Evolutionary conservation across 2,329 filamentous ascomycete species (phyloP).

Genomic region (Beauveria sp.): DNA sequence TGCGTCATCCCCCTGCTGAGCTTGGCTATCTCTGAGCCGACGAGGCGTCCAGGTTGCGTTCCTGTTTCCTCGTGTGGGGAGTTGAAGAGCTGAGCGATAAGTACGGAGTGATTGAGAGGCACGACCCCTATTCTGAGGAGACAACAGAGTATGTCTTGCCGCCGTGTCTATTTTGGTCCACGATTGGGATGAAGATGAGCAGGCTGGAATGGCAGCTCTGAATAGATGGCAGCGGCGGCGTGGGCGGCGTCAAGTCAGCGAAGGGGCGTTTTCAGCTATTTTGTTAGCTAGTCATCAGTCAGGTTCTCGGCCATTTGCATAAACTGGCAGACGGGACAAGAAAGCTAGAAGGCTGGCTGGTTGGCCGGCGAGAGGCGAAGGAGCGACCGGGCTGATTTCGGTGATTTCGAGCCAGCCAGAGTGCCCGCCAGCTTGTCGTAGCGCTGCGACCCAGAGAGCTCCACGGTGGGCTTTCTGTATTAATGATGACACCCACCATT

Average conservation of each 20-base stretch:
- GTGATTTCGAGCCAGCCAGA: no score
- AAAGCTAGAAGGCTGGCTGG: not conserved
- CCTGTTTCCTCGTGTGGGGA: no score
- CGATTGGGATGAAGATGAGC: not conserved
- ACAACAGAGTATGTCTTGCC: not conserved
- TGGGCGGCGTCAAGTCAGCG: not conserved
- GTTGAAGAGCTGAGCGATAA: no score
- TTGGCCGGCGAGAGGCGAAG: no score
- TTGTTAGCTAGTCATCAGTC: no score
- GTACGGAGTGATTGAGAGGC: no score
- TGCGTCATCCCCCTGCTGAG: no score
- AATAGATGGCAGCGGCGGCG: not conserved
- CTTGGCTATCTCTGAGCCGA: no score
- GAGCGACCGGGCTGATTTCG: no score
- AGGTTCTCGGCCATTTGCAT: no score
- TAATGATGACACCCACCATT: constrained; percentile 1
- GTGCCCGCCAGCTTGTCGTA: no score
- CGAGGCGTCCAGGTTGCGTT: no score
- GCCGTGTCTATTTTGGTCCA: not conserved
- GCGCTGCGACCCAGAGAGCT: not conserved
- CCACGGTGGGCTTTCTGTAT: not conserved
- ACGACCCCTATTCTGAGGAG: not conserved
- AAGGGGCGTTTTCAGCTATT: not conserved
- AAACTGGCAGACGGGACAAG: not conserved
- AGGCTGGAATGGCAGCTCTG: not conserved